Conservation (phyloP, 768 basidiomycete species). For the Lactifluus pinguis region DNA sequence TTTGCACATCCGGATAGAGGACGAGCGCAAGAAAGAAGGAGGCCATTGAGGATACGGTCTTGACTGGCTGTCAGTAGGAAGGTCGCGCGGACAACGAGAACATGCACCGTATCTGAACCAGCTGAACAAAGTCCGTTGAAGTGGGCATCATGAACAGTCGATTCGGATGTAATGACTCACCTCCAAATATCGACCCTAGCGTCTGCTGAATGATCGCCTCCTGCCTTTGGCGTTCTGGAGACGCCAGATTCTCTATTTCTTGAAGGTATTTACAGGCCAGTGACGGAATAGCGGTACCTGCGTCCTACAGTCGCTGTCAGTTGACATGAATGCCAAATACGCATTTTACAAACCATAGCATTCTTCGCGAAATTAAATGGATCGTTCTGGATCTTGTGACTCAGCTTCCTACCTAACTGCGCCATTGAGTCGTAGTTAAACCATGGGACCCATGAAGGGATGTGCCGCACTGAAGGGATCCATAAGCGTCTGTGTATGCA, state of each 20-base stretch:
- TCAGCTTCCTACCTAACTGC: neutral
- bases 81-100: neutral
- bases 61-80: neutral
- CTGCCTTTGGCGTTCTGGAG: neutral
- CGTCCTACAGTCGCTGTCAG: neutral
- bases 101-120: neutral
- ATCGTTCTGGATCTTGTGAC: neutral
- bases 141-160: neutral
- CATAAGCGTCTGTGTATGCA: neutral
- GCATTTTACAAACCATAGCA: neutral
- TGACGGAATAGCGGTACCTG: neutral
- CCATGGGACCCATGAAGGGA: constrained; percentile 10
- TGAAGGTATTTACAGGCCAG: neutral
- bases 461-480: neutral
- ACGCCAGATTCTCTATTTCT: neutral
- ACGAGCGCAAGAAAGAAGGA: neutral
- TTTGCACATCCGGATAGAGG: constrained; percentile 8
- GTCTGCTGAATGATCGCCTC: neutral
- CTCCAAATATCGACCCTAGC: neutral
- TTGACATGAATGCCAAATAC: neutral
- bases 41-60: neutral
- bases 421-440: neutral
- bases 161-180: neutral
- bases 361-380: constrained; percentile 5
- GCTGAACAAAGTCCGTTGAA: neutral